Conservation (phyloP, 2,329 filamentous ascomycete genomes). For the Penicillium oxalicum region DNA sequence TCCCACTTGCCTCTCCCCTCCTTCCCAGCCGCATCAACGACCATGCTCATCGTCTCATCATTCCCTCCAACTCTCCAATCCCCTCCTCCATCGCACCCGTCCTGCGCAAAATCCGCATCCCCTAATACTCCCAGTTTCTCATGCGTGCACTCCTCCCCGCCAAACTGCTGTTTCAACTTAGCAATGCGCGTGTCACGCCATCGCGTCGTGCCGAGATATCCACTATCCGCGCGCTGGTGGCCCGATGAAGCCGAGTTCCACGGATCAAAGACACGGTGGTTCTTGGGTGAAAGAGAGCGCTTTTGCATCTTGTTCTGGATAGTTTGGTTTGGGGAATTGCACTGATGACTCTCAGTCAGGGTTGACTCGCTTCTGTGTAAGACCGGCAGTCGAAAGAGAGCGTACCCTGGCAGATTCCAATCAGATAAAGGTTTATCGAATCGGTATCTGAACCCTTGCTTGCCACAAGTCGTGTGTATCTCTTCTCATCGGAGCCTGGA, state of each 20-base stretch:
- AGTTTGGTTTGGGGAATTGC: not conserved
- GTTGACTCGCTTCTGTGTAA: too few species aligned
- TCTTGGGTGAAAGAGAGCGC: conserved; percentile 7
- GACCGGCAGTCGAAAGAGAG: too few species aligned
- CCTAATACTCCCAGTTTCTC: not conserved
- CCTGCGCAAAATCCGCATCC: not conserved
- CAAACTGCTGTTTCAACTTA: conserved; percentile 67
- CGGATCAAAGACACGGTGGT: conserved; percentile 35
- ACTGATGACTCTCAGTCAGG: not conserved
- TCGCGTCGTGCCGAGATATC: conserved; percentile 54
- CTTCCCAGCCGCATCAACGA: conserved; percentile 31
- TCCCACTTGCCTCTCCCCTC: conserved; percentile 46
- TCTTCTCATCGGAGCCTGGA: too few species aligned
- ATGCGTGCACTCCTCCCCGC: conserved; percentile 49
- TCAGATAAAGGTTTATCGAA: too few species aligned
- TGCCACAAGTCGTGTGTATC: too few species aligned
- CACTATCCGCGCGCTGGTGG: conserved; percentile 70
- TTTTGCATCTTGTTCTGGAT: not conserved
- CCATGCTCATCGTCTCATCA: not conserved
- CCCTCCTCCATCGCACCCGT: conserved; percentile 14
- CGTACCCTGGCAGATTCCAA: too few species aligned
- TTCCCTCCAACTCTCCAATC: not conserved
- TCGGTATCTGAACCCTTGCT: too few species aligned
- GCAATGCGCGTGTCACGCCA: conserved; percentile 66
- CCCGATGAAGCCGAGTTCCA: conserved; percentile 66